These are phyloP conservation scores for Melampsora larici-populina DNA, from an alignment of 1,284 basidiomycete species.

Conservation along the genomic window DNA sequence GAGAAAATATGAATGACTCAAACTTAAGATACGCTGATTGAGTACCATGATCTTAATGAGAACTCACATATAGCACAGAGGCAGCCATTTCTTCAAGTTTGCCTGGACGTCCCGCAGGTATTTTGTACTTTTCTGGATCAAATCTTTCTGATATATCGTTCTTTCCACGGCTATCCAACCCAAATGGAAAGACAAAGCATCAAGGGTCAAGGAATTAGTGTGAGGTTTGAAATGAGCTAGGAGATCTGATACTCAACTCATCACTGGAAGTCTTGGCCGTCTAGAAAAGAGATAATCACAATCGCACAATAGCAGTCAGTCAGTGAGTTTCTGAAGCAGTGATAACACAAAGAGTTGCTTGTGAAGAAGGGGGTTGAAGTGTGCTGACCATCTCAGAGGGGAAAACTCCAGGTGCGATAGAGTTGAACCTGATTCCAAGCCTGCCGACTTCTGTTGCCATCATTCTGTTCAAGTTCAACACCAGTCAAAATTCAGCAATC, in stretches of 20 bases:
- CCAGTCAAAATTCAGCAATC: not conserved
- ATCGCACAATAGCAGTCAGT: too few relatives aligned
- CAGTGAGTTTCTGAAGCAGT: too few relatives aligned
- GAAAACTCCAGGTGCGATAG: conserved; percentile 49
- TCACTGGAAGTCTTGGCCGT: conserved; percentile 30
- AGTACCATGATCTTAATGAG: not conserved
- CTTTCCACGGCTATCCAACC: conserved; percentile 26
- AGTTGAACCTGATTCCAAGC: conserved; percentile 46
- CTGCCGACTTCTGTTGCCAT: conserved; percentile 30
- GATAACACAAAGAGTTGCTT: not conserved
- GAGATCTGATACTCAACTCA: conserved; percentile 28
- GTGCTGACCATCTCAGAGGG: conserved; percentile 47
- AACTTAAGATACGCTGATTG: too few relatives aligned
- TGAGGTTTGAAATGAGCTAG: not conserved
- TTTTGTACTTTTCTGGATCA: conserved; percentile 33
- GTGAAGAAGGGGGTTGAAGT: not conserved
- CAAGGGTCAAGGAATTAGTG: not conserved
- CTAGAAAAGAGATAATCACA: not conserved
- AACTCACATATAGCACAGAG: conserved; percentile 40
- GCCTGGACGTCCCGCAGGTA: conserved; percentile 49
- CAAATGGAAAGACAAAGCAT: not conserved
- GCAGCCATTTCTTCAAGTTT: conserved; percentile 50
- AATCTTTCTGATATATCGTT: conserved; percentile 38
- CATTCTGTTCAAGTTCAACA: conserved; percentile 13
- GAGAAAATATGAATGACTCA: not conserved